These are phyloP conservation scores for Cutaneotrichosporon mucoides DNA, from an alignment of 1,284 basidiomycete genomes.

Conservation along the genomic window DNA sequence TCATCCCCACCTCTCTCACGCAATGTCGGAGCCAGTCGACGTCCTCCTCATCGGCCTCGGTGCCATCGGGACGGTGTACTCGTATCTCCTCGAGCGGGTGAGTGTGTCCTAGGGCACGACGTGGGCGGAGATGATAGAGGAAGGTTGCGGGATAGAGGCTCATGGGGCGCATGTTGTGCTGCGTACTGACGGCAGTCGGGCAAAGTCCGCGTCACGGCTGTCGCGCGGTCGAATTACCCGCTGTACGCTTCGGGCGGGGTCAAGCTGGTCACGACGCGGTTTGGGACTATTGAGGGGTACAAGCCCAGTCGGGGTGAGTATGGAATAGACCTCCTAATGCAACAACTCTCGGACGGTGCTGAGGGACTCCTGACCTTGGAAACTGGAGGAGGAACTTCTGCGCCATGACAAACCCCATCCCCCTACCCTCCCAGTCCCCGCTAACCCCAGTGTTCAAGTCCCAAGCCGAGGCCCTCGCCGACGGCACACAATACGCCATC, in stretches of 20 bases:
- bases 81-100: constrained; percentile 58
- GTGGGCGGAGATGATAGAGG: too few species aligned
- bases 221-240: constrained; percentile 68
- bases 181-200: constrained; percentile 52
- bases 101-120: too few species aligned
- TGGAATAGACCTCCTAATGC: too few species aligned
- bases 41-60: constrained; percentile 54
- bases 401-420: too few species aligned
- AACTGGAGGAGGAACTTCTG: too few species aligned
- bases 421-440: not conserved
- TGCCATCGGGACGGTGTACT: constrained; percentile 56
- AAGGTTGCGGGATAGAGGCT: too few species aligned
- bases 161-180: too few species aligned
- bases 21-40: constrained; percentile 26
- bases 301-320: constrained; percentile 60
- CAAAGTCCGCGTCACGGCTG: constrained; percentile 63
- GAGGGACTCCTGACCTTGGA: too few species aligned
- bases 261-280: constrained; percentile 58
- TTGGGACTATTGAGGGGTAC: constrained; percentile 59
- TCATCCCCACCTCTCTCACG: not conserved
- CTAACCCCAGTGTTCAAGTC: constrained; percentile 56
- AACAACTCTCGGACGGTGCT: too few species aligned
- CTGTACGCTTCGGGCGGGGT: constrained; percentile 55
- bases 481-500: constrained; percentile 60
- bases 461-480: constrained; percentile 56